Percentiles rank a stretch among this genome's conserved stretches.
These are phyloP conservation scores for Euphorbia tirucalli DNA, from an alignment of 345 rosid genomes.

Conservation along the genomic window DNA sequence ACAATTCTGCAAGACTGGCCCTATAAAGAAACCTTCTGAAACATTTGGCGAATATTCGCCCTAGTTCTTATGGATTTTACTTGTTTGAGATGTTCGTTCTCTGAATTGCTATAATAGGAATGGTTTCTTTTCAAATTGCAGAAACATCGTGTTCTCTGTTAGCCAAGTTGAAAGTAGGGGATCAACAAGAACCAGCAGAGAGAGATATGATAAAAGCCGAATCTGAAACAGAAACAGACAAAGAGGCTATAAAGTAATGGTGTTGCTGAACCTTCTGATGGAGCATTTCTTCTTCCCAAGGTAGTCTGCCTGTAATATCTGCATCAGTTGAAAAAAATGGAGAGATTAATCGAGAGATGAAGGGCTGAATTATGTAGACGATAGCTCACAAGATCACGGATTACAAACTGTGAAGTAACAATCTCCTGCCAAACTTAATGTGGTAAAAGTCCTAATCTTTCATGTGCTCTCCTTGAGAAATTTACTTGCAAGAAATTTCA, in stretches of 20 bases:
- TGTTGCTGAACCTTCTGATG: constrained; percentile 20
- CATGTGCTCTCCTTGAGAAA: background rate
- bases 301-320: constrained; percentile 12
- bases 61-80: background rate
- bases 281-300: background rate
- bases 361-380: constrained; percentile 13
- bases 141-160: constrained; percentile 28
- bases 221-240: constrained; percentile 11
- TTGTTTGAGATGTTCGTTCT: no score
- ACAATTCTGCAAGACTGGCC: background rate
- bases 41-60: no score
- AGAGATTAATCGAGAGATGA: constrained; percentile 9
- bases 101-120: background rate
- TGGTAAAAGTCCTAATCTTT: background rate
- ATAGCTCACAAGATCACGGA: no score
- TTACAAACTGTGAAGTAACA: no score
- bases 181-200: constrained; percentile 16
- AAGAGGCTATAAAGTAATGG: constrained; percentile 18
- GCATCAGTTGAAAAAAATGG: constrained; percentile 16
- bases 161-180: constrained; percentile 22
- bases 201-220: constrained; percentile 19
- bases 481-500: no score
- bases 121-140: constrained; percentile 22
- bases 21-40: background rate
- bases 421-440: background rate